Base-by-base conservation (phyloP, 495 filamentous ascomycete genomes). In the Melanomma pulvis-pyrius region DNA sequence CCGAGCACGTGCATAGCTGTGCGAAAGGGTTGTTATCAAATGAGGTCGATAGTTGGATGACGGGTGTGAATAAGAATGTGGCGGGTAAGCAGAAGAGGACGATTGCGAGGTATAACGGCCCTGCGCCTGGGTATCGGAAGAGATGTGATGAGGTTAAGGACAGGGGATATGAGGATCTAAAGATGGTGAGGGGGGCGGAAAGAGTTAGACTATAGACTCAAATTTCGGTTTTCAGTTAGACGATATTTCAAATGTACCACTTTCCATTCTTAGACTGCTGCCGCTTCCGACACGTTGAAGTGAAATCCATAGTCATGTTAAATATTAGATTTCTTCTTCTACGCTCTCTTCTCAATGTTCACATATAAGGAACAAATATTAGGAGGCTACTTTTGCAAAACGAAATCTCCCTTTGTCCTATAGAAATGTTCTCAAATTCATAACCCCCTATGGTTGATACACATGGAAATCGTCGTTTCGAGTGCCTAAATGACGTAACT, bases 41-140 rank as follows among this genome's bases (percentile, higher is more conserved):
- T 58, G 55, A 58, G 32, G 36, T 58, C 2, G 55, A 58, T 39
- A 41, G 32, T 15, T 58, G 55, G 55, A 58, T 58, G 55, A 58
- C 55, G 15, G 55, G 55, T 44, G 36, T 58, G 2, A 58, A 58
- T 25, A 46, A 39, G 8, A 58, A 58, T 32, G 11, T 58, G 34
- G 44, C 44, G 22, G 32, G 36, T 2, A 58, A 58, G 55, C 22
- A 26, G 32, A 32, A 24, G 19, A 41, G 36, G 22, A 46, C 24
- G 9, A 19, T 58, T 26, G 32, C 55, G 21, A 21, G 55, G 19
- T 58, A 58, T 28, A 41, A 26, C 15, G 55, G 55, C 13, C 30
- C 19, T 22, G 55, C 55, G 15, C 19, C 29, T 5, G 55, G 36
- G 13, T 58, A 58, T 46, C 5, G 55, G 55, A 41, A 46, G 22